Evolutionary conservation across 805 yeast species (phyloP).

Genomic region (Candida argentea): DNA sequence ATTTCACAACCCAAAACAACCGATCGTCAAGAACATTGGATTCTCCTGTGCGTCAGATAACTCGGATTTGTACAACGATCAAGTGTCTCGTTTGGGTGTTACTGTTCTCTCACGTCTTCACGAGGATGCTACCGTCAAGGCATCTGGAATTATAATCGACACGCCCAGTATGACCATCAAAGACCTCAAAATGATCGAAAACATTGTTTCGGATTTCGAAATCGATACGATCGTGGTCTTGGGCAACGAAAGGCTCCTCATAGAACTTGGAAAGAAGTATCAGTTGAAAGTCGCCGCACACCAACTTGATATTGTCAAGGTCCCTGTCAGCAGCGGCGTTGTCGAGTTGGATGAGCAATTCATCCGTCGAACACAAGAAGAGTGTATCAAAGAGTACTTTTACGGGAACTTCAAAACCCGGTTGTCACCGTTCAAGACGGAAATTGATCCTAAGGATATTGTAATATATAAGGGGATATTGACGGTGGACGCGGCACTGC

Average conservation of each 20-base stretch:
- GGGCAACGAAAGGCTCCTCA: slow-evolving; percentile 63
- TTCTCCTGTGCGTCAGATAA: slow-evolving; percentile 51
- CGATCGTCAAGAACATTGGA: slow-evolving; percentile 76
- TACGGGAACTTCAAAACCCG: slow-evolving; percentile 63
- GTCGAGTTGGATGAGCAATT: slow-evolving; percentile 64
- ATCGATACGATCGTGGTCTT: slow-evolving; percentile 55
- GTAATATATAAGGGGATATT: slow-evolving; percentile 52
- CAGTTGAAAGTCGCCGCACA: slow-evolving; percentile 18
- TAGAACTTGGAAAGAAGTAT: slow-evolving; percentile 50
- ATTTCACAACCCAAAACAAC: slow-evolving; percentile 76
- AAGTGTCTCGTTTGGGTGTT: slow-evolving; percentile 38
- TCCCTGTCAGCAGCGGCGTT: slow-evolving; percentile 68
- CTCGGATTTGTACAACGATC: slow-evolving; percentile 41
- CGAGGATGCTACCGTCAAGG: slow-evolving; percentile 34
- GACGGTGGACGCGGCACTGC: slow-evolving; percentile 25
- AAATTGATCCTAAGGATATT: slow-evolving; percentile 54
- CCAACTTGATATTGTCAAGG: slow-evolving; percentile 41
- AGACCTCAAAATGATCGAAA: slow-evolving; percentile 42
- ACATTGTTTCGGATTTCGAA: slow-evolving; percentile 48
- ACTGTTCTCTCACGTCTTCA: slow-evolving; percentile 39
- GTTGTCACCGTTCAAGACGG: slow-evolving; percentile 79
- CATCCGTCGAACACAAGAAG: slow-evolving; percentile 62
- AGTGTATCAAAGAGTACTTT: slow-evolving; percentile 76
- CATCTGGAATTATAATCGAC: slow-evolving; percentile 61
- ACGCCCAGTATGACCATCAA: slow-evolving; percentile 55